These are phyloP conservation scores for Bipolaris cookei DNA, from an alignment of 2,329 filamentous ascomycete genomes.

Conservation along the genomic window DNA sequence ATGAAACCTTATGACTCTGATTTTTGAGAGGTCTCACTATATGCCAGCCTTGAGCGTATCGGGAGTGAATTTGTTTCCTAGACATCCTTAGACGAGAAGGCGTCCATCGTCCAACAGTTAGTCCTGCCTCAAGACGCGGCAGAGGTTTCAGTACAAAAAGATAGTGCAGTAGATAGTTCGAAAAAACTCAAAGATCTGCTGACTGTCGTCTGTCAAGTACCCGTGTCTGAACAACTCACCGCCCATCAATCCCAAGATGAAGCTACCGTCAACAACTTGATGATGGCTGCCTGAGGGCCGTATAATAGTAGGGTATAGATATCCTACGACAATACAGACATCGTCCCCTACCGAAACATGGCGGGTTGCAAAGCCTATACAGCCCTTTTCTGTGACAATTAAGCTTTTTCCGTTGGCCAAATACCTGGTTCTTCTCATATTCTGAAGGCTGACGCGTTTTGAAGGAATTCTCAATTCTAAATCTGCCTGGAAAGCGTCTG, in stretches of 20 bases:
- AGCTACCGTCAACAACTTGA: not conserved
- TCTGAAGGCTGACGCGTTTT: no score
- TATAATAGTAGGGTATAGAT: not conserved
- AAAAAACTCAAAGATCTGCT: conserved; percentile 1
- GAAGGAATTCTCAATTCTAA: not conserved
- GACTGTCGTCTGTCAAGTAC: not conserved
- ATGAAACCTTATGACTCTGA: not conserved
- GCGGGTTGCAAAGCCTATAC: not conserved
- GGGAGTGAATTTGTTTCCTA: no score
- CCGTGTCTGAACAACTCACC: not conserved
- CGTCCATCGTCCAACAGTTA: no score
- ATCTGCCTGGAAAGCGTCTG: not conserved
- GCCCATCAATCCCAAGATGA: not conserved
- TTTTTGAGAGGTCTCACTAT: not conserved
- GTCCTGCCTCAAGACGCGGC: not conserved
- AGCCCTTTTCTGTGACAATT: not conserved
- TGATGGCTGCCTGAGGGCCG: not conserved
- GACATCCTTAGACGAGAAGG: no score
- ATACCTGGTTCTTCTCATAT: not conserved
- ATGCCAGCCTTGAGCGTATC: no score
- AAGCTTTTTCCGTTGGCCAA: not conserved
- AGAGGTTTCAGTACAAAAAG: not conserved
- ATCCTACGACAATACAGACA: conserved; percentile 1
- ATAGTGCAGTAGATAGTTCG: not conserved
- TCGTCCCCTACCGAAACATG: not conserved